Evolutionary conservation across 495 filamentous ascomycete species (phyloP).

Genomic region (Rhypophila decipiens): DNA sequence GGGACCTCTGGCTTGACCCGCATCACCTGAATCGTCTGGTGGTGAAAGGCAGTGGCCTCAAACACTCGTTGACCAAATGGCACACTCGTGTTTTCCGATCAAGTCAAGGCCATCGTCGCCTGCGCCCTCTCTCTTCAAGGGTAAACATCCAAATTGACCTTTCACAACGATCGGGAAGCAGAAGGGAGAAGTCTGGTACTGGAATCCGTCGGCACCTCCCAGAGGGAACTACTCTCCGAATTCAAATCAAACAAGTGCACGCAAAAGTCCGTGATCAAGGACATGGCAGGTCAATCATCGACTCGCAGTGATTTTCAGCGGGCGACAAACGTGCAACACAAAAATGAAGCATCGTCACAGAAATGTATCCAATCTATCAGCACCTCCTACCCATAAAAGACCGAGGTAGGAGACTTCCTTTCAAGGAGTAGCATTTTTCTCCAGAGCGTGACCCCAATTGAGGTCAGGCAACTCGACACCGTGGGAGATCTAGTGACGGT

Average conservation of each 20-base stretch:
- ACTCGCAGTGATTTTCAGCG: neutral
- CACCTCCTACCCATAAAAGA: conserved; percentile 36
- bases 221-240: too few species aligned
- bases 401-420: conserved; percentile 43
- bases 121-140: too few species aligned
- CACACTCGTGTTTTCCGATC: too few species aligned
- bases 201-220: too few species aligned
- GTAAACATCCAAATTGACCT: too few species aligned
- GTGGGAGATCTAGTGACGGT: conserved; percentile 1
- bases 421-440: conserved; percentile 40
- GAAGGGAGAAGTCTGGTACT: too few species aligned
- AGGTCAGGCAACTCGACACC: conserved; percentile 36
- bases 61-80: too few species aligned
- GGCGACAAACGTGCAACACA: neutral
- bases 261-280: neutral
- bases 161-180: too few species aligned
- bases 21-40: neutral
- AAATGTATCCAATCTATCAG: conserved; percentile 39
- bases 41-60: too few species aligned
- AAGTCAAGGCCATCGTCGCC: too few species aligned
- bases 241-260: too few species aligned
- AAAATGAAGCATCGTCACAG: neutral
- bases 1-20: neutral
- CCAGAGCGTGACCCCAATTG: conserved; percentile 34
- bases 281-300: neutral